Evolutionary conservation across 129 eudicot genomes (phyloP).

Genomic region (Tagetes patula): DNA sequence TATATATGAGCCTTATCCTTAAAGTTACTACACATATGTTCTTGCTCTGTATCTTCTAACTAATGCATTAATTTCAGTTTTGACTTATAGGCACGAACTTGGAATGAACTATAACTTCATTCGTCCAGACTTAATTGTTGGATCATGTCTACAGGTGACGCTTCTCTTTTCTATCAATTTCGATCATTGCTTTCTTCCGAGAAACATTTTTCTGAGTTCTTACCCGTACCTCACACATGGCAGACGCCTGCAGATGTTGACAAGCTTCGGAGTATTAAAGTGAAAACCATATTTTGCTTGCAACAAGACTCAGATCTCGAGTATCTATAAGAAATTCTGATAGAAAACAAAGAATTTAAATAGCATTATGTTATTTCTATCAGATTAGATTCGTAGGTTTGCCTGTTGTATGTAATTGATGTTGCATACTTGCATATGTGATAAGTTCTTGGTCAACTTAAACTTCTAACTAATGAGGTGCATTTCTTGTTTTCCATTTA

Average conservation of each 20-base stretch:
- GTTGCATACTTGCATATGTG: neutral
- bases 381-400: conserved; percentile 18
- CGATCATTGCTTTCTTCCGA: neutral
- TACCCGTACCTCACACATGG: conserved; percentile 25
- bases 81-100: conserved; percentile 94
- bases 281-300: conserved; percentile 85
- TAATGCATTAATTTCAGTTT: conserved; percentile 47
- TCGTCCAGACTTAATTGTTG: conserved; percentile 89
- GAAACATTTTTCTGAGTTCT: conserved; percentile 15
- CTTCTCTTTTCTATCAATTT: conserved; percentile 9
- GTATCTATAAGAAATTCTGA: conserved; percentile 57
- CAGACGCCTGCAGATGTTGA: conserved; percentile 96
- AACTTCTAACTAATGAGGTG: conserved; percentile 1
- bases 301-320: conserved; percentile 95
- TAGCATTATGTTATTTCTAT: neutral
- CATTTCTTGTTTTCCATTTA: conserved; percentile 36
- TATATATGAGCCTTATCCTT: neutral
- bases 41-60: conserved; percentile 19
- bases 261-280: conserved; percentile 79
- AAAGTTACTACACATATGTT: conserved; percentile 6
- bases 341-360: neutral
- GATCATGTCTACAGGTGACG: conserved; percentile 93
- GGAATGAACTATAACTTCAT: conserved; percentile 98
- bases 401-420: neutral
- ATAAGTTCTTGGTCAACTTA: conserved; percentile 14